A percentile compares a stretch with the other conserved stretches of the same genome.
Evolutionary conservation across 768 basidiomycete genomes (phyloP).

Genomic region (Hysterangium stoloniferum): DNA sequence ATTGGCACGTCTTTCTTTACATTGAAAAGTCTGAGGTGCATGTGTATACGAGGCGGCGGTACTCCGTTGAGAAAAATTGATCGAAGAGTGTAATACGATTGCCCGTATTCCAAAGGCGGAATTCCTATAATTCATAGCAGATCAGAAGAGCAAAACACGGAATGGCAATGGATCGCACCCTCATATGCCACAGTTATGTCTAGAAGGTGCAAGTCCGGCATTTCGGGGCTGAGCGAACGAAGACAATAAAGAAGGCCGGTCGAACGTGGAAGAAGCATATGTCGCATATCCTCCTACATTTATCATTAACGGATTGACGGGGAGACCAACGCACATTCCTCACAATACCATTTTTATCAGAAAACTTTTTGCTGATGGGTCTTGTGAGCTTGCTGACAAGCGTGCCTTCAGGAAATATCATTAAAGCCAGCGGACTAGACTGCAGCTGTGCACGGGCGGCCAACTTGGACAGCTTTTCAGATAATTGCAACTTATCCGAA

Average conservation of each 20-base stretch:
- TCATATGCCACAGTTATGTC: slow-evolving; percentile 92
- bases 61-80: slow-evolving; percentile 79
- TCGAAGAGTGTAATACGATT: slow-evolving; percentile 81
- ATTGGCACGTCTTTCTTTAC: slow-evolving; percentile 63
- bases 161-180: slow-evolving; percentile 36
- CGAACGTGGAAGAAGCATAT: slow-evolving; percentile 85
- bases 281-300: slow-evolving; percentile 74
- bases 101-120: slow-evolving; percentile 73
- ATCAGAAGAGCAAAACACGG: neutral
- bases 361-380: slow-evolving; percentile 79
- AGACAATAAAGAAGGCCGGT: slow-evolving; percentile 85
- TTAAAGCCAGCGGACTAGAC: slow-evolving; percentile 67
- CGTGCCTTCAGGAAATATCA: slow-evolving; percentile 95
- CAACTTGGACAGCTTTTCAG: slow-evolving; percentile 56
- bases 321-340: slow-evolving; percentile 26
- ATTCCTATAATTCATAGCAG: slow-evolving; percentile 48
- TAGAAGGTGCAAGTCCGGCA: slow-evolving; percentile 72
- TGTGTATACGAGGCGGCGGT: slow-evolving; percentile 77
- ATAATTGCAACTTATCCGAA: slow-evolving; percentile 65
- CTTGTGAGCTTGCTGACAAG: slow-evolving; percentile 82
- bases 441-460: slow-evolving; percentile 61
- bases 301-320: neutral
- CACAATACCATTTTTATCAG: slow-evolving; percentile 83
- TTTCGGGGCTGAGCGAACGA: slow-evolving; percentile 68
- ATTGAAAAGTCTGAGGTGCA: slow-evolving; percentile 78